A percentile compares a stretch with the other conserved stretches of the same genome.
Evolutionary conservation across 179 eudicot species (phyloP).

Genomic region (Silene noctiflora): DNA sequence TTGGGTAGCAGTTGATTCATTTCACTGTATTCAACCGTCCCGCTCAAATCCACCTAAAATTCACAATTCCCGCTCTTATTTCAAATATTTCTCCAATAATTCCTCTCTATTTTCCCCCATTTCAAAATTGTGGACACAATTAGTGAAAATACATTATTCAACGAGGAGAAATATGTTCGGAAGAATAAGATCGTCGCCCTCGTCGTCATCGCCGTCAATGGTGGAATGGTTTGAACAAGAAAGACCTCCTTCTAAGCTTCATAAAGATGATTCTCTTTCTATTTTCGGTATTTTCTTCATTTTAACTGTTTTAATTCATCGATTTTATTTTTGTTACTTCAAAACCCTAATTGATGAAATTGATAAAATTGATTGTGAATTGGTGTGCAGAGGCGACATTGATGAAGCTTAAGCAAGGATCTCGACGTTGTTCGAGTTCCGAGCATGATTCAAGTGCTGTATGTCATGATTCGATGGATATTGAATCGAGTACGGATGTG

Average conservation of each 20-base stretch:
- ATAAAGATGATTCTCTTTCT: conserved; percentile 70
- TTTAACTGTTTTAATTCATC: background rate
- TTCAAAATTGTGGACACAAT: too few species aligned
- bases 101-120: too few species aligned
- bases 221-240: conserved; percentile 50
- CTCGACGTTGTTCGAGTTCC: conserved; percentile 32
- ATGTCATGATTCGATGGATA: conserved; percentile 22
- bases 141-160: too few species aligned
- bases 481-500: conserved; percentile 14
- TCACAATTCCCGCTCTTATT: too few species aligned
- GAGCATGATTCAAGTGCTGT: conserved; percentile 8
- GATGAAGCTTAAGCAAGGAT: conserved; percentile 66
- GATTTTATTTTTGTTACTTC: background rate
- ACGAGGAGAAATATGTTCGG: conserved; percentile 46
- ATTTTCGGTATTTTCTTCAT: conserved; percentile 47
- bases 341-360: background rate
- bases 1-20: too few species aligned
- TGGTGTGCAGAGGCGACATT: conserved; percentile 58
- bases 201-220: background rate
- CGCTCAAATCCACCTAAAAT: too few species aligned
- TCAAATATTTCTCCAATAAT: too few species aligned
- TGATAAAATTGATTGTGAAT: background rate
- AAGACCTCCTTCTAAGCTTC: conserved; percentile 44
- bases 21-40: too few species aligned
- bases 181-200: conserved; percentile 41